Evolutionary conservation across 805 yeast genomes (phyloP), one percentile per base, ranked within the genome.

Genomic region (Schwanniomyces polymorphus): DNA sequence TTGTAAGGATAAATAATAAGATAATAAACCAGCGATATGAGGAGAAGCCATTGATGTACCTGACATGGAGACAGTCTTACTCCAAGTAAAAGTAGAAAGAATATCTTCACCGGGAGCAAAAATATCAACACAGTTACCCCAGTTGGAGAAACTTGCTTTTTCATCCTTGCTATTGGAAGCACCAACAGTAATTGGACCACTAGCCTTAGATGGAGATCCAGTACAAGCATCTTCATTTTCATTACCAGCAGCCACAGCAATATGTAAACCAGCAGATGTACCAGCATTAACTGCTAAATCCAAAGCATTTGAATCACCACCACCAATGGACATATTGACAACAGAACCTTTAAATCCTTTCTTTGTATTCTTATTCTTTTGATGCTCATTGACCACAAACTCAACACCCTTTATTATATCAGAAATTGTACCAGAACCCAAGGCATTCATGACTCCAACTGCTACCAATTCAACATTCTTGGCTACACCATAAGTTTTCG

Each of bases 401-500:
- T 71, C 75, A 33, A 71, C 57, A 42, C 76, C 76, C 57, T 70
- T 71, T 46, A 71, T 64, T 39, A 71, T 70, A 54, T 71, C 75
- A n/a, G 72, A 65, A 46, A 70, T 68, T 17, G 72, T 54, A 17
- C 76, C 76, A 12, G 68, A 55, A 16, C 76, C 76, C 44, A 67
- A 59, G 17, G 67, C 58, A 49, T 66, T 67, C 73, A 71, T 66
- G 26, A 71, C 76, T 43, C 70, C 67, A 31, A 71, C 68, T 18
- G 75, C 75, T n/a, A 70, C 73, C 31, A 71, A 54, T 16, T 65
- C 56, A 25, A 70, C 75, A 21, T 65, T 57, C 62, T 91, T 91
- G 14, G 96, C 89, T 2, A 89, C 94, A 6, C 97, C 97, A 68
- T 73, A 91, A 2, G 84, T 80, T 44, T 68, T 74, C 1, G 97